phyloP scores from a whole-genome alignment of 2,329 filamentous ascomycete genomes.

The Paecilomyces niveus region DNA sequence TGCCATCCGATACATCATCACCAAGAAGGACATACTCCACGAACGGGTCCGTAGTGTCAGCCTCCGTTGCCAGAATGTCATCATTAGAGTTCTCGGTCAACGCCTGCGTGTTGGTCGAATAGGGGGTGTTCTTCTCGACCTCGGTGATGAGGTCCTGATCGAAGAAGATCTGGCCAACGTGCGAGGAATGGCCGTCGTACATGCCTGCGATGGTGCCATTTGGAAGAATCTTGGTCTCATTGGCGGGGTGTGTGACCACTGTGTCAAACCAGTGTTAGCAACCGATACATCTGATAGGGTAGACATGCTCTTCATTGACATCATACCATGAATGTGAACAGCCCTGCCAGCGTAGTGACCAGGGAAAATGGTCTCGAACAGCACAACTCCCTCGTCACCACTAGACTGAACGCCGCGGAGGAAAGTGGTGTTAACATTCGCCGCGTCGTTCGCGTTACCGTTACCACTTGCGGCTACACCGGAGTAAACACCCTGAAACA shows the following conservation, averaged over 20 bases:
- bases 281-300: background rate
- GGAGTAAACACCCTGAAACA: conserved; percentile 30
- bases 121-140: conserved; percentile 45
- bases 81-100: conserved; percentile 49
- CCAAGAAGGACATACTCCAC: conserved; percentile 49
- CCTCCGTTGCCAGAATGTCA: conserved; percentile 42
- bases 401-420: conserved; percentile 40
- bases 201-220: conserved; percentile 48
- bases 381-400: conserved; percentile 34
- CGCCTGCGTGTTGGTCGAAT: conserved; percentile 40
- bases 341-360: conserved; percentile 39
- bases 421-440: conserved; percentile 37
- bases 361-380: conserved; percentile 39
- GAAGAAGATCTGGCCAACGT: conserved; percentile 61
- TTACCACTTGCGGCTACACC: conserved; percentile 32
- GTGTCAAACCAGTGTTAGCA: background rate
- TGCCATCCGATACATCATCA: conserved; percentile 43
- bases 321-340: conserved; percentile 27
- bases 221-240: conserved; percentile 28
- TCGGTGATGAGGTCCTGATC: conserved; percentile 50
- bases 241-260: conserved; percentile 25
- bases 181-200: conserved; percentile 39
- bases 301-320: background rate
- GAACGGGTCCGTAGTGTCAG: conserved; percentile 50
- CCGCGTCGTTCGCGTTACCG: conserved; percentile 27